Percentiles rank a stretch among this genome's conserved stretches.
These are phyloP conservation scores for Fusarium sp. DNA, from an alignment of 2,329 filamentous ascomycete species.

Conservation along the genomic window DNA sequence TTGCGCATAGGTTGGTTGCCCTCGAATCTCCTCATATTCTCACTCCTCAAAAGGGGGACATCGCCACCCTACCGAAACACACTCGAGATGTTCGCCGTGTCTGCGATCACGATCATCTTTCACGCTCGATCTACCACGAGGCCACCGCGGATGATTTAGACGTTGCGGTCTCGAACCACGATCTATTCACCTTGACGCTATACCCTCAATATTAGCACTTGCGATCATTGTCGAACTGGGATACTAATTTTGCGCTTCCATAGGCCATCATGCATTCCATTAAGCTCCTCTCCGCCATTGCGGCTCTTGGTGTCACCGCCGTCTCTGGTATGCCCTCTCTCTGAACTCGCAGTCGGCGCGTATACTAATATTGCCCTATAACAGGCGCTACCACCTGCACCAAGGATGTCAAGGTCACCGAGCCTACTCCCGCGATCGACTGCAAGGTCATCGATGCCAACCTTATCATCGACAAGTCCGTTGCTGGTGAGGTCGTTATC, in stretches of 20 bases:
- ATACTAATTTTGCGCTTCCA: slow-evolving; percentile 31
- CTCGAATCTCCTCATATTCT: neutral
- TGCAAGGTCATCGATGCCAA: slow-evolving; percentile 79
- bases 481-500: slow-evolving; percentile 71
- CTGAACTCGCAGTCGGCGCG: neutral
- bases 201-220: neutral
- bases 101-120: slow-evolving; percentile 28
- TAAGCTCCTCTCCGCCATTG: slow-evolving; percentile 59
- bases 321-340: slow-evolving; percentile 56
- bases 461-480: slow-evolving; percentile 71
- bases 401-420: slow-evolving; percentile 71
- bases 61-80: neutral
- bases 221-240: neutral
- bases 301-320: slow-evolving; percentile 56
- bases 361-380: slow-evolving; percentile 10
- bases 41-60: slow-evolving; percentile 10
- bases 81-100: slow-evolving; percentile 5
- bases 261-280: slow-evolving; percentile 61
- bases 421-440: slow-evolving; percentile 70
- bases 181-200: neutral
- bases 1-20: slow-evolving; percentile 40
- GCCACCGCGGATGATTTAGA: slow-evolving; percentile 28
- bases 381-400: slow-evolving; percentile 54
- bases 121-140: slow-evolving; percentile 17
- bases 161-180: neutral